These are phyloP conservation scores for Ophiostoma quercus DNA, from an alignment of 2,329 filamentous ascomycete species.

Conservation along the genomic window DNA sequence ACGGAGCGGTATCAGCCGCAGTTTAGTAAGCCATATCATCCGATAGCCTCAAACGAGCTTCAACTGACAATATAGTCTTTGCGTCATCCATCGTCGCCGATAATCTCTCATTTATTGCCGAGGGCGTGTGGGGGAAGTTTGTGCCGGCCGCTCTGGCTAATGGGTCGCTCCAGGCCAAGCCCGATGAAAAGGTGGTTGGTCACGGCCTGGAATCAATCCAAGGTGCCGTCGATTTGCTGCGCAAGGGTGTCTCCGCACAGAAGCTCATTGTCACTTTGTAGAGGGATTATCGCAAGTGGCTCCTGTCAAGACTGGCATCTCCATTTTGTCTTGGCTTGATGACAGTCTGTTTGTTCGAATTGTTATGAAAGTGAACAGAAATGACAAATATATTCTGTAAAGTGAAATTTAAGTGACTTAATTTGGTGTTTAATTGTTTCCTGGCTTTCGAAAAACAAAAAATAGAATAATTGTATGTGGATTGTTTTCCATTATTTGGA, in stretches of 20 bases:
- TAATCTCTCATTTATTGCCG: background rate
- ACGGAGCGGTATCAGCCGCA: background rate
- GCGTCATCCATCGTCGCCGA: background rate
- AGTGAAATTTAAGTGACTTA: too few species aligned
- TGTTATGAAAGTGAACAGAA: too few species aligned
- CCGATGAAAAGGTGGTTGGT: background rate
- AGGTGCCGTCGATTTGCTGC: background rate
- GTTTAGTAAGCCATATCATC: background rate
- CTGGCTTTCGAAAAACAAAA: too few species aligned
- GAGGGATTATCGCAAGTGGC: background rate
- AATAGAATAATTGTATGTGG: too few species aligned
- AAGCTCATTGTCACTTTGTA: background rate
- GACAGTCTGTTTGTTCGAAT: background rate
- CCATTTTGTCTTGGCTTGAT: background rate
- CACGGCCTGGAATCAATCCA: background rate
- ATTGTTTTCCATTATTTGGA: too few species aligned
- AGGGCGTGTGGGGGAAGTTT: background rate
- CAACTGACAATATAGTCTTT: background rate
- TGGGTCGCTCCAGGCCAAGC: background rate
- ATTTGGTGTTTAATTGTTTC: too few species aligned
- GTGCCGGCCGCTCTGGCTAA: background rate
- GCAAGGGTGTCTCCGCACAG: background rate
- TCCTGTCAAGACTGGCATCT: background rate
- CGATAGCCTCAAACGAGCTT: background rate
- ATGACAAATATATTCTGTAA: too few species aligned